Percentiles rank a stretch among this genome's conserved stretches.
These are phyloP conservation scores for Pseudophaeomoniella oleicola DNA, from an alignment of 2,329 filamentous ascomycete species.

Conservation along the genomic window DNA sequence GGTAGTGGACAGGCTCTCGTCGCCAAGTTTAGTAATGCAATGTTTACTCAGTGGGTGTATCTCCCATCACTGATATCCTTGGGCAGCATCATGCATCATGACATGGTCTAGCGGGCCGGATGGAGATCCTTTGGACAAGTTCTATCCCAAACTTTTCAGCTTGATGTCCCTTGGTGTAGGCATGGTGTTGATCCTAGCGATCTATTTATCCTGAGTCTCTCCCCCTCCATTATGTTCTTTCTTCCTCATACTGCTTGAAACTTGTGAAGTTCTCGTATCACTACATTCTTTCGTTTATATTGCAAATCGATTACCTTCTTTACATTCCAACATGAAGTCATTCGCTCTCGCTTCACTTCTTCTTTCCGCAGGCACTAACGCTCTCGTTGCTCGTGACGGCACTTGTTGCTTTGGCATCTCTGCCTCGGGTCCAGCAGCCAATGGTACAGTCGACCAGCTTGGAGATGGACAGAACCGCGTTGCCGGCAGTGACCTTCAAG, in stretches of 20 bases:
- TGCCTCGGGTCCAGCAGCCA: slow-evolving; percentile 32
- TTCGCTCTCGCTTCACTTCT: slow-evolving; percentile 23
- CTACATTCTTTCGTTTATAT: neutral
- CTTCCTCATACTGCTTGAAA: neutral
- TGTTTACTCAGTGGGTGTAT: no score
- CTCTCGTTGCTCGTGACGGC: slow-evolving; percentile 21
- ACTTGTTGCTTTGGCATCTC: slow-evolving; percentile 39
- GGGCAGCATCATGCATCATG: no score
- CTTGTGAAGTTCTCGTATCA: neutral
- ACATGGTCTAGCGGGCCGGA: neutral
- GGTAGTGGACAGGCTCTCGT: no score
- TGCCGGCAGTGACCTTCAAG: slow-evolving; percentile 28
- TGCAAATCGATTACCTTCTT: neutral
- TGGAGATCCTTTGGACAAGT: neutral
- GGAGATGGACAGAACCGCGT: slow-evolving; percentile 48
- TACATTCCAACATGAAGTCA: slow-evolving; percentile 21
- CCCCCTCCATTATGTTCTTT: neutral
- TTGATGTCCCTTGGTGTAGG: neutral
- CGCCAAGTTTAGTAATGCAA: no score
- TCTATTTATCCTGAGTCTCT: neutral
- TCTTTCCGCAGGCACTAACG: slow-evolving; percentile 25
- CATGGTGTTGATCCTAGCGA: neutral
- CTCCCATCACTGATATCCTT: no score
- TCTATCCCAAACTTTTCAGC: neutral
- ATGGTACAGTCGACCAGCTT: slow-evolving; percentile 45